Base-by-base conservation (phyloP, 208 protist species). In the Wallacemonas sp. region DNA sequence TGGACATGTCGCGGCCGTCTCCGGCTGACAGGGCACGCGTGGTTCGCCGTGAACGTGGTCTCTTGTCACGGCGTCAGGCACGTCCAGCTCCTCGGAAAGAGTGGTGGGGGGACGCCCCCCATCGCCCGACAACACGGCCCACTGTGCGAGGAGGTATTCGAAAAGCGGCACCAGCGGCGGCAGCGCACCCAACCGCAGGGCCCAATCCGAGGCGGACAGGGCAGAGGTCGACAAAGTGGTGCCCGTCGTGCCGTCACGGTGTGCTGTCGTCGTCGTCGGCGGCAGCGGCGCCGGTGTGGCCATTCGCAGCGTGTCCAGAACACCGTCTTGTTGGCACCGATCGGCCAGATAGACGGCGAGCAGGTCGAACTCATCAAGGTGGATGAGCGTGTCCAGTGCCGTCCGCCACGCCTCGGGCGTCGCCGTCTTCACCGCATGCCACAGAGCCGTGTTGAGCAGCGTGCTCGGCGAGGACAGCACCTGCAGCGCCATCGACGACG, bases 81-180 rank as follows among this genome's bases (percentile, higher is more conserved):
- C 7, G 36, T 41, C 36, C 36, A 41, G 36, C 7, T 14, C 10
- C 36, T 41, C 36, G 7, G 36, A 0, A 14, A 14, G 7, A 7
- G 14, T 41, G 7, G 36, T 41, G 36, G 7, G 7, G 10, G 7
- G 10, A 14, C 10, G 10, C 10, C 36, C 10, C 10, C 14, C 36
- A 14, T 41, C 36, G 36, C 7, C 10, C 36, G 36, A 7, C 14
- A 14, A 7, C 14, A 16, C 36, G 14, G 10, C 14, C 44, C 44
- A 50, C 44, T 18, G n/a, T 22, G 7, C 22, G n/a, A 55, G 23
- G 11, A 32, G 25, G 26, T 55, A 55, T 7, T 3, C 18, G 26
- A 55, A 55, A 7, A 55, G 22, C 23, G 48, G 48, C 8, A 12
- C 7, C 48, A 59, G 52, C 22, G 52, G 31, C n/a, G 52, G 52